Evolutionary conservation across 225 moss, liverwort and hornwort species (phyloP), one percentile per base, ranked within the genome.

Genomic region (Rhytidiadelphus loreus): DNA sequence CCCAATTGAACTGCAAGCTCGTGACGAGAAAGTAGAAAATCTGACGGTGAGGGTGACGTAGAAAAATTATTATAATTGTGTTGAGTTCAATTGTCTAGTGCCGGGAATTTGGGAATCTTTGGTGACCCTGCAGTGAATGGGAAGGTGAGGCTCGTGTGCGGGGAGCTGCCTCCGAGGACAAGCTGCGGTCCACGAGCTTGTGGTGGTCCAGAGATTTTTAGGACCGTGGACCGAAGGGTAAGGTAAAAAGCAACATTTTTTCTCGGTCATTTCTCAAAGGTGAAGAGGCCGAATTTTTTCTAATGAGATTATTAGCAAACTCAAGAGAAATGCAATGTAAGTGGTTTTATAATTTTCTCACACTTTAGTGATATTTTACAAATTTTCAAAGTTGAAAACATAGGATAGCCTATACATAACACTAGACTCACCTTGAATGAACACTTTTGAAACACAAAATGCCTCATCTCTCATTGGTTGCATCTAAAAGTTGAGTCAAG

Each of bases 131-230:
- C 58, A 26, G 80, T 2, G 80, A 19, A 37, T 35, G 69, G 46
- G 56, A 87, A 80, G 65, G 87, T 32, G 57, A 79, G 37, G 2
- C 29, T 16, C 14, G 80, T 35, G 58, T 59, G 87, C 48, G 87
- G 80, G 87, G 87, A 80, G 80, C 80, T 87, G 80, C 80, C 66
- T 79, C 87, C 87, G 80, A 80, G 80, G 56, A 43, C 70, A 57
- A 15, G 55, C 26, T 50, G 17, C 82, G 52, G 61, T 44, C 29
- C 80, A 41, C 37, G 80, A 39, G 58, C 80, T 79, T 28, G 28
- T 28, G 12, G 41, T 41, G 56, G n/a, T 78, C 25, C 55, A 53
- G 55, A 24, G 35, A 33, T 52, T 52, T 52, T 33, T 13, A 2
- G 77, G 23, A 21, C 20, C 3, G 25, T 24, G 19, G 44, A 30